Base-by-base conservation (phyloP, 352 stramenopile species). In the Globisporangium irregulare region DNA sequence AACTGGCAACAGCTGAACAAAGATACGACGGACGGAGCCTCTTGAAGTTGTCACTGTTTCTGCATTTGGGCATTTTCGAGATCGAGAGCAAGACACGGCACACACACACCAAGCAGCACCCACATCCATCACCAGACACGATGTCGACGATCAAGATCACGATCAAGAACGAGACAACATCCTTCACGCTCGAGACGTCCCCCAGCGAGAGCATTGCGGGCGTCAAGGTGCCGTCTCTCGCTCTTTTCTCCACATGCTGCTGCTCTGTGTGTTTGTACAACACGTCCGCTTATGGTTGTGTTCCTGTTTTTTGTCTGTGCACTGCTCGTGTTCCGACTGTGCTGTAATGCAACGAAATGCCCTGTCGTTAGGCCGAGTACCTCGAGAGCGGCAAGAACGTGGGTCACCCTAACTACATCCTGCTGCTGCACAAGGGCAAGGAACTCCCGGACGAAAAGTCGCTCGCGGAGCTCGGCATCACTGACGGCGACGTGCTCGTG, bases 381-480 rank as follows among this genome's bases (percentile, higher is more conserved):
- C 84, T 93, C 62, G 86, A 92, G 53, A 89, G 76, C 70, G 77
- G 80, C 50, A 87, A 91, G 72, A 81, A 81, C 51, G 73, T 79
- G 22, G 79, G 80, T 4, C 83, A 89, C 62, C 74, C 82, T 15
- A 91, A 90, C 72, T 94, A 86, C 67, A 90, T 96, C 56, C 63
- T 94, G 62, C 74, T 96, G 62, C 77, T 96, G 51, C 87, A 96
- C 75, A 94, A 93, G 65, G 88, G 88, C 67, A 92, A 92, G 68
- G 87, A 95, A 70, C 68, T 96, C 29, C 74, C 85, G 34, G 88
- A 96, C 62, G 88, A 95, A 58, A 96, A 96, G 81, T 91, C 86
- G 68, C 81, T 96, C 27, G 84, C 76, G 3, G 86, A 96, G 68
- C 75, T 89, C 27, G 81, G 81, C 53, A 91, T 91, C 75, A 80